These are phyloP conservation scores for Penicillium olsonii DNA, from an alignment of 2,329 filamentous ascomycete genomes.

Conservation along the genomic window DNA sequence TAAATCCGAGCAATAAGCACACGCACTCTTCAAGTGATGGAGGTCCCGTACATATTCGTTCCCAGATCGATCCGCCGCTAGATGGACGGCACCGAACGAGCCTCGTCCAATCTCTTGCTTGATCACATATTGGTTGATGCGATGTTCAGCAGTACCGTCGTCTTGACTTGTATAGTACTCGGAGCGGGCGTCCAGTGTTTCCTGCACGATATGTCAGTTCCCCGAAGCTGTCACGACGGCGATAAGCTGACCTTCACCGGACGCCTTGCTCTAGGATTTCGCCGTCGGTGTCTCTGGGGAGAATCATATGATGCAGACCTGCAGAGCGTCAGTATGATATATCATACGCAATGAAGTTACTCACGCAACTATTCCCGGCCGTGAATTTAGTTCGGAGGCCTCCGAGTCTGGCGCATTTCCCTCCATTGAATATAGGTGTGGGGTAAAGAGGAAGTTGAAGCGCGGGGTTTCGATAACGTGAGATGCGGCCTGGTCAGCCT, in stretches of 20 bases:
- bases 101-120: conserved; percentile 95
- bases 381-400: conserved; percentile 11
- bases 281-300: conserved; percentile 66
- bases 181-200: conserved; percentile 87
- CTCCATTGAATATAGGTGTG: conserved; percentile 23
- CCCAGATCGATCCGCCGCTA: conserved; percentile 86
- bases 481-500: conserved; percentile 23
- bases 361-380: conserved; percentile 12
- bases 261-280: conserved; percentile 61
- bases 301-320: conserved; percentile 56
- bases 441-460: conserved; percentile 21
- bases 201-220: conserved; percentile 53
- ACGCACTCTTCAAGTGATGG: conserved; percentile 7
- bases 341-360: conserved; percentile 1
- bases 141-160: conserved; percentile 77
- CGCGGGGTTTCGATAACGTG: conserved; percentile 21
- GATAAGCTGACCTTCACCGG: conserved; percentile 59
- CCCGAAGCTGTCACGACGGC: conserved; percentile 4
- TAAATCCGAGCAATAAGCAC: conserved; percentile 15
- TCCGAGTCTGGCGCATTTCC: conserved; percentile 11
- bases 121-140: conserved; percentile 94
- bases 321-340: conserved; percentile 1
- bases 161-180: conserved; percentile 83
- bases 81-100: conserved; percentile 90
- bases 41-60: conserved; percentile 73